Base-by-base conservation (phyloP, 345 rosid genomes). In the Hypericum androsaemum region DNA sequence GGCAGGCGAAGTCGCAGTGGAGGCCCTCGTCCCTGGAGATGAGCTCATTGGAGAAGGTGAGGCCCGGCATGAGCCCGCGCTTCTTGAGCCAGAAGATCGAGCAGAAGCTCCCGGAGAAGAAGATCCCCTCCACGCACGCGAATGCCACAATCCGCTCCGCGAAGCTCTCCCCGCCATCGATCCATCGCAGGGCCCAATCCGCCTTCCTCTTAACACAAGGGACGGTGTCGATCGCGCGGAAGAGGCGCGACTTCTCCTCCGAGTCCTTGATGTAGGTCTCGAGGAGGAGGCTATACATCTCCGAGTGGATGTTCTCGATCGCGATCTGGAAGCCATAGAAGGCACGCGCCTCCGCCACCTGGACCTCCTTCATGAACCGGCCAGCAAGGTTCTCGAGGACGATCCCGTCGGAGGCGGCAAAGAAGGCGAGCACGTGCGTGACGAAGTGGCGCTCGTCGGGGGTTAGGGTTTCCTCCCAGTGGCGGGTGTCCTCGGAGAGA, bases 321-420 rank as follows among this genome's bases (percentile, higher is more conserved):
- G 98, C 95, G 62, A 87, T 90, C 68, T 90, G 96, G 71, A 90
- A 90, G 0, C 98, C 98, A 57, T 92, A 88, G 72, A 92, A 92
- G 12, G 98, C 98, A 9, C 98, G 89, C 37, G 96, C 98, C 77
- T 88, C 97, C 5, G 97, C 54, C 13, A 92, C 74, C 53, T 92
- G 97, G 2, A 92, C 86, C 54, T 92, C 98, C 47, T 82, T 83
- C 98, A 92, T 92, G 79, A 88, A 92, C 0, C 95, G 73, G 0
- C 72, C 87, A 6, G 89, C 95, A 32, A 88, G 94, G 39, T 90
- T 90, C 67, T 87, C 98, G 0, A 87, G 72, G 5, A 87, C 89
- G 64, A 90, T 90, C 6, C 98, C 96, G 32, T 90, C 96, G 0
- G 96, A 87, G 32, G 96, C 94, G 38, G 98, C 98, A 60, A 90